Conservation (phyloP, 2,329 filamentous ascomycete species). For the Pseudocercospora fuligena region DNA sequence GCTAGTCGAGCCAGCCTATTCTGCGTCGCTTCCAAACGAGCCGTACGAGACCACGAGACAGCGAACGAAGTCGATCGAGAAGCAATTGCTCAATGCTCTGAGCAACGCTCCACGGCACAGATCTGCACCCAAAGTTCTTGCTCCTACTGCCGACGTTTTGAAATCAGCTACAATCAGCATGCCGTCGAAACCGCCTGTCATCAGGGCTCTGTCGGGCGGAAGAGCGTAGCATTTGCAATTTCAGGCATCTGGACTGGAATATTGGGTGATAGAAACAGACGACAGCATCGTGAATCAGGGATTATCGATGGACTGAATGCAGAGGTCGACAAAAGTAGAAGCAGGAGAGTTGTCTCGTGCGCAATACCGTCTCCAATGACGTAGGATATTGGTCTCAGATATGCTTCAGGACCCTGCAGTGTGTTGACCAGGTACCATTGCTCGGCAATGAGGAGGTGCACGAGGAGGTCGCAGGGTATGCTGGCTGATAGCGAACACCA, state of each 20-base stretch:
- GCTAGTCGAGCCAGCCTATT: conserved; percentile 15
- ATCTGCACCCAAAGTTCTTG: not conserved
- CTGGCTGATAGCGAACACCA: not conserved
- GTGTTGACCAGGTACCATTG: not conserved
- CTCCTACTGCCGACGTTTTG: not conserved
- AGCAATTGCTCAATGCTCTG: not conserved
- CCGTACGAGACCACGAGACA: not conserved
- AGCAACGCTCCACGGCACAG: not conserved
- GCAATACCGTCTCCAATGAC: not conserved
- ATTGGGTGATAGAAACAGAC: not conserved
- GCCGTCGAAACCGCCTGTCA: not conserved
- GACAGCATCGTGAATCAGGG: not conserved
- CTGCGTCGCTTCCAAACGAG: conserved; percentile 12
- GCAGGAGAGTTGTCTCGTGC: not conserved
- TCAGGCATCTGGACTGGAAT: not conserved
- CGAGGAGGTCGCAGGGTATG: not conserved
- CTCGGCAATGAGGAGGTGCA: not conserved
- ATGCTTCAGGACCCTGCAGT: not conserved
- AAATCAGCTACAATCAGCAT: not conserved
- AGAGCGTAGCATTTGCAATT: not conserved
- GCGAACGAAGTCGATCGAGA: not conserved
- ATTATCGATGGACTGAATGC: not conserved
- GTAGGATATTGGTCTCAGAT: not conserved
- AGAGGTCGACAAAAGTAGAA: not conserved
- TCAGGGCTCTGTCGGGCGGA: not conserved